Evolutionary conservation across 345 rosid species (phyloP), one percentile per base, ranked within the genome.

Genomic region (Salix caprea): DNA sequence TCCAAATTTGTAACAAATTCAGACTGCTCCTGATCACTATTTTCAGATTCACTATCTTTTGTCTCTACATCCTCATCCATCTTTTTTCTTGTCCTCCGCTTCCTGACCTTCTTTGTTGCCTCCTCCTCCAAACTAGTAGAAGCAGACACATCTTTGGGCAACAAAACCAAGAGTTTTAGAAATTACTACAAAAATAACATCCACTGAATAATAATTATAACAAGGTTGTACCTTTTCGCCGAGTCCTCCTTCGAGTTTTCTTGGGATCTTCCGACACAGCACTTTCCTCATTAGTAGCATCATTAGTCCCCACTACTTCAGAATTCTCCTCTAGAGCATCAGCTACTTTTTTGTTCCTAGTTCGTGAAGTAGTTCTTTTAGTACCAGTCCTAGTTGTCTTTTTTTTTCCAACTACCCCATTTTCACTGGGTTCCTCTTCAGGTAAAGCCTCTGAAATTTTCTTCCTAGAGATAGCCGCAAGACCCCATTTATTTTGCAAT

Each of bases 331-430:
- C 83, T 5, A 70, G 48, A 15, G 61, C 37, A 76, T 84, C 88
- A 0, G 74, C 79, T 12, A 75, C 83, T 28, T 77, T 77, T 88
- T 92, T 91, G 88, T 90, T 94, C 71, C 89, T 82, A 26, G 90
- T 82, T 70, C 84, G 82, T 71, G 87, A 46, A 40, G 87, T 74
- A 37, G 85, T 77, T 69, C 50, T 82, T 78, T 84, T 88, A 74
- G 88, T 61, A 46, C 52, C 52, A 58, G 73, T 77, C 78, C 78
- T 85, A 19, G 87, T 36, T 78, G 90, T 42, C 78, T 80, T 87
- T 89, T 84, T 88, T 61, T 86, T 81, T 0, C 40, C 79, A 67
- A 83, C 87, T 16, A 71, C 89, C 1, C 83, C 90, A 79, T 81
- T 86, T 71, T 81, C 94, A 87, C 64, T 75, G 8, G 77, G 65